Conservation (phyloP, 2,329 filamentous ascomycete species). For the Fusarium temperatum region DNA sequence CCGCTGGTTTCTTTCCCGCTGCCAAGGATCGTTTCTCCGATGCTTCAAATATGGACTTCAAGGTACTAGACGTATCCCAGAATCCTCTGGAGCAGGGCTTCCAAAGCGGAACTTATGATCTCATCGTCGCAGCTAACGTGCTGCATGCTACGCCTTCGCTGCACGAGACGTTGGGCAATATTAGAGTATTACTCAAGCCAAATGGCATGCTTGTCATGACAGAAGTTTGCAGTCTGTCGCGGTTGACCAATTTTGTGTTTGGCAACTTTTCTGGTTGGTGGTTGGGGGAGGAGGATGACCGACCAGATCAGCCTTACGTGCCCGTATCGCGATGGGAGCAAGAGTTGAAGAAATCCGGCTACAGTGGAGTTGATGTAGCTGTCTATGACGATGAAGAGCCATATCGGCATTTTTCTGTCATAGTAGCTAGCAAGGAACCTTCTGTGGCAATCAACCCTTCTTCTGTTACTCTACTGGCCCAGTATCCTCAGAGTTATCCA, state of each 20-base stretch:
- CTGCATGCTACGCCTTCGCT: constrained; percentile 45
- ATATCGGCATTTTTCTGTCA: neutral
- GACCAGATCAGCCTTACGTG: constrained; percentile 8
- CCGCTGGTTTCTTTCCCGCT: constrained; percentile 44
- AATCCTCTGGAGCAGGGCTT: constrained; percentile 30
- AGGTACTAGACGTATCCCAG: constrained; percentile 38
- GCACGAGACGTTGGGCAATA: constrained; percentile 28
- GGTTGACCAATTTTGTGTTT: constrained; percentile 32
- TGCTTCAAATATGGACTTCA: constrained; percentile 30
- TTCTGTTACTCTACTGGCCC: neutral
- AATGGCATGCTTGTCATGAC: constrained; percentile 43
- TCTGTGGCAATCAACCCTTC: neutral
- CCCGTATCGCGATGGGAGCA: constrained; percentile 5
- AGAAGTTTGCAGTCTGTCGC: constrained; percentile 32
- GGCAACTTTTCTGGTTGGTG: constrained; percentile 49
- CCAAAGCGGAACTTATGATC: constrained; percentile 27
- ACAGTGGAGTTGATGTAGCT: constrained; percentile 1
- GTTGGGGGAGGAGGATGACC: constrained; percentile 3
- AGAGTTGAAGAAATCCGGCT: neutral
- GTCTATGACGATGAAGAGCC: constrained; percentile 9
- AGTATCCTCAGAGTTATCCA: neutral
- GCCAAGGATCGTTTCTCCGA: constrained; percentile 28
- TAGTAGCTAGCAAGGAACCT: constrained; percentile 3
- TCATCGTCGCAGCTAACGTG: constrained; percentile 43
- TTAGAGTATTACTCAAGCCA: constrained; percentile 36